Base-by-base conservation (phyloP, 345 rosid species). In the Gossypioides kirkii region DNA sequence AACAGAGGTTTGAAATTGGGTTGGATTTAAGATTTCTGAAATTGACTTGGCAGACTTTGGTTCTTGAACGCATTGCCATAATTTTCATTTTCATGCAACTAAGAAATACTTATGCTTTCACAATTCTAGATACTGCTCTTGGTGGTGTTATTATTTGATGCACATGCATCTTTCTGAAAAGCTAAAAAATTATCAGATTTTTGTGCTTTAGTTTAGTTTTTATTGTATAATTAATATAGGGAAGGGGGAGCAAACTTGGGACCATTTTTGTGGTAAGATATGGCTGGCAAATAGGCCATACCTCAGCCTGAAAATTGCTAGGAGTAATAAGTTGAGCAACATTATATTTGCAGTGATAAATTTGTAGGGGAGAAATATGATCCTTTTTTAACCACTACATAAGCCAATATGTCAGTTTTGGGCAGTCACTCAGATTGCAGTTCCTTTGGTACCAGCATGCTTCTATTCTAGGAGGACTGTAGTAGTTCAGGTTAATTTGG, bases 361-460 rank as follows among this genome's bases (percentile, higher is more conserved):
- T n/a, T 62, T 62, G 13, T 38, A 36, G 46, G 43, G 9, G 3
- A 2, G 12, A 45, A 10, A 9, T 45, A 36, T 0, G 14, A 38
- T 62, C 46, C 14, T 7, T 8, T 22, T 62, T 38, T 62, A 62
- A 36, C 22, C 46, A 36, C 41, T 28, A 62, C 1, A 12, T 18
- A 36, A 62, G 46, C 46, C 3, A 42, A 14, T 45, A 50, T 66
- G 18, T 45, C 23, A 45, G 70, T 66, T 66, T 66, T 23, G 12
- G 53, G 38, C 70, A 3, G 38, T 45, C 54, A 45, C 18, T 32
- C 5, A 6, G 38, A 13, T 46, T 26, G 54, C 70, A 66, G 54
- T 66, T 66, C 46, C 36, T 65, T n/a, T 6, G 23, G 17, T 17
- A 61, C 43, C 67, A 64, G 74, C 75, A 69, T 75, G 43, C 26